Evolutionary conservation across 805 yeast genomes (phyloP).

Genomic region (Candida orba): DNA sequence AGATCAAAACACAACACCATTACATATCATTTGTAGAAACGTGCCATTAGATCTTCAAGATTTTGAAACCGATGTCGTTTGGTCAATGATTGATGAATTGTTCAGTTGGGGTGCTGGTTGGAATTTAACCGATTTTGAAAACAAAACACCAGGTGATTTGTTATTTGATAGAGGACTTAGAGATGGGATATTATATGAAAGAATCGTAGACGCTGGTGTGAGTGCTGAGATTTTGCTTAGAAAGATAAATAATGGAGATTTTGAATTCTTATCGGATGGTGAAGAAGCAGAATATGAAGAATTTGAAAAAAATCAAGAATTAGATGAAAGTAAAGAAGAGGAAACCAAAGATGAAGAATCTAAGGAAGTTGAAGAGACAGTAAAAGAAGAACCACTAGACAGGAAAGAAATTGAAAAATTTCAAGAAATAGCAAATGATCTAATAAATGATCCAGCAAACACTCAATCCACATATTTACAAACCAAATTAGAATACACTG

Average conservation of each 20-base stretch:
- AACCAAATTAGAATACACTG: conserved; percentile 55
- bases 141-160: conserved; percentile 82
- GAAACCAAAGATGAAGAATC: conserved; percentile 4
- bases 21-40: conserved; percentile 59
- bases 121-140: conserved; percentile 66
- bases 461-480: conserved; percentile 57
- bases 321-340: conserved; percentile 10
- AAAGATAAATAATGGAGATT: conserved; percentile 55
- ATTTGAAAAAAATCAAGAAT: conserved; percentile 11
- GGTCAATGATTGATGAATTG: conserved; percentile 52
- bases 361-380: conserved; percentile 12
- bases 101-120: conserved; percentile 90
- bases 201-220: conserved; percentile 76
- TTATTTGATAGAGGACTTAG: conserved; percentile 44
- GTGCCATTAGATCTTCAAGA: conserved; percentile 33
- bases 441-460: conserved; percentile 48
- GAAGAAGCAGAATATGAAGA: conserved; percentile 26
- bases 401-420: conserved; percentile 1
- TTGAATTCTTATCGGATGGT: conserved; percentile 43
- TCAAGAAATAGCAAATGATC: conserved; percentile 17
- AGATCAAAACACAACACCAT: conserved; percentile 64
- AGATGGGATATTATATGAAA: conserved; percentile 36
- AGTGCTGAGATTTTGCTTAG: conserved; percentile 79
- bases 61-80: conserved; percentile 39
- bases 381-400: conserved; percentile 6